Conservation (phyloP, 2,329 filamentous ascomycete genomes). For the Sclerotinia nivalis region DNA sequence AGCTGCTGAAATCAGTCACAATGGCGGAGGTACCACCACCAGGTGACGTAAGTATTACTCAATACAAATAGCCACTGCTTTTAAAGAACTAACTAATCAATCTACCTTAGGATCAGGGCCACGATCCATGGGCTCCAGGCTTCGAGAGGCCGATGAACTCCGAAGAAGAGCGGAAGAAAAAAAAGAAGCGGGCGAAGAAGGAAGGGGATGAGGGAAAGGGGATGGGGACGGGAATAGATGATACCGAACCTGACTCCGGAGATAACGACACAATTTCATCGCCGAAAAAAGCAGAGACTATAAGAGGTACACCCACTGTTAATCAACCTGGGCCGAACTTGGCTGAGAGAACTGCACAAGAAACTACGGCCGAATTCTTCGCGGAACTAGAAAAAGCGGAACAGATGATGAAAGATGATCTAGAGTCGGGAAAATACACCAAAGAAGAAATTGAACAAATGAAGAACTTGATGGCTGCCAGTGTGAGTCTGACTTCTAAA, state of each 20-base stretch:
- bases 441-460: neutral
- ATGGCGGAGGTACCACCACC: neutral
- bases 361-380: neutral
- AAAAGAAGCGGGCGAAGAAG: neutral
- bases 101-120: neutral
- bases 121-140: neutral
- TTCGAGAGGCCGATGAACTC: neutral
- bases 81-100: neutral
- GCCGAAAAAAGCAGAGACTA: neutral
- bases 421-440: neutral
- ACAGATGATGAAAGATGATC: neutral
- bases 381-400: neutral
- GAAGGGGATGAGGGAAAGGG: neutral
- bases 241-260: neutral
- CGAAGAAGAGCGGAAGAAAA: no score
- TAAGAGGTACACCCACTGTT: slow-evolving; percentile 12
- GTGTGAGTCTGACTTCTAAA: neutral
- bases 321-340: neutral
- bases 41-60: neutral
- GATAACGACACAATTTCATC: no score
- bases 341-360: slow-evolving; percentile 2
- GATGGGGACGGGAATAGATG: no score
- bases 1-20: neutral
- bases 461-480: neutral
- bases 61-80: neutral